These are phyloP conservation scores for Myxozyma mucilagina DNA, from an alignment of 805 yeast genomes.

Conservation along the genomic window DNA sequence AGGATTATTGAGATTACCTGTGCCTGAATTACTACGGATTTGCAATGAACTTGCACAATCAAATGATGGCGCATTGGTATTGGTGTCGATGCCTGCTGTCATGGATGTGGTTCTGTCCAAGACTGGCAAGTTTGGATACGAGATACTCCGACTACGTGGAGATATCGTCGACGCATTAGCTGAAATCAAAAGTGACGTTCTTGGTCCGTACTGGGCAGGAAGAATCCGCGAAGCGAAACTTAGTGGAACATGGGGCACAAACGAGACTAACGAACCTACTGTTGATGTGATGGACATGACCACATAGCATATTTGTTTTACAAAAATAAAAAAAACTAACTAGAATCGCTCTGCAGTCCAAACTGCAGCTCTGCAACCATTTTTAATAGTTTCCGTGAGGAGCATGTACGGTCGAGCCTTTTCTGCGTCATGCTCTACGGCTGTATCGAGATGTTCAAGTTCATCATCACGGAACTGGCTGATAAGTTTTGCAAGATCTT, in stretches of 20 bases:
- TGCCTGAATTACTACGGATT: constrained; percentile 24
- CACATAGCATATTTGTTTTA: not conserved
- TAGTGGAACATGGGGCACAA: constrained; percentile 24
- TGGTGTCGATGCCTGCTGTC: constrained; percentile 28
- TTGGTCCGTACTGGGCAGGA: constrained; percentile 30
- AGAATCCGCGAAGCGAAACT: constrained; percentile 19
- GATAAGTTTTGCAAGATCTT: constrained; percentile 59
- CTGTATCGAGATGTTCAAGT: constrained; percentile 91
- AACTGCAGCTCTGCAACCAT: constrained; percentile 82
- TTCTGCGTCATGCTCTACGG: constrained; percentile 87
- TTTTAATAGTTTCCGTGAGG: constrained; percentile 82
- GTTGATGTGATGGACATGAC: constrained; percentile 29
- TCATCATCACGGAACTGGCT: constrained; percentile 88
- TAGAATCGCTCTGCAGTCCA: constrained; percentile 85
- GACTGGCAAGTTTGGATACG: constrained; percentile 20
- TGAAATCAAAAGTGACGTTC: constrained; percentile 11
- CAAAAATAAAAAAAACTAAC: no score
- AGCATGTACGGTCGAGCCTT: constrained; percentile 89
- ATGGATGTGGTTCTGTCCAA: constrained; percentile 29
- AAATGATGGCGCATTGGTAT: constrained; percentile 19
- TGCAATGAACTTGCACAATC: constrained; percentile 21
- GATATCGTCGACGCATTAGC: constrained; percentile 21
- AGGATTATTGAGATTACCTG: constrained; percentile 21
- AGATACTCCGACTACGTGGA: constrained; percentile 23
- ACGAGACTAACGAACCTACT: constrained; percentile 8